These are phyloP conservation scores for Saccharomycopsis vini DNA, from an alignment of 805 yeast species.

Conservation along the genomic window DNA sequence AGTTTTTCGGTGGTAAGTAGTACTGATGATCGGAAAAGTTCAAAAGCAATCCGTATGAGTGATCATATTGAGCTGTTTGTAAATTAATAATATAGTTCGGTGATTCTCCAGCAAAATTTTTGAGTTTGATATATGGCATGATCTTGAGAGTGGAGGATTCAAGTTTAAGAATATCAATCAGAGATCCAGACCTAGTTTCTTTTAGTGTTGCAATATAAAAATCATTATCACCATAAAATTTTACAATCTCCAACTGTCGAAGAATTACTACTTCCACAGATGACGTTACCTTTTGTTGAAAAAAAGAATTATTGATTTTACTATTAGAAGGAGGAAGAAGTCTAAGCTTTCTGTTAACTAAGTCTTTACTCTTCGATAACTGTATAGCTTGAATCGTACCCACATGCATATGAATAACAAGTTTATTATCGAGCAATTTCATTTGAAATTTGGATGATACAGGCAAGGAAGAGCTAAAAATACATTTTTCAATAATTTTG, in stretches of 20 bases:
- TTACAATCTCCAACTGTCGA: neutral
- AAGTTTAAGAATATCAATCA: neutral
- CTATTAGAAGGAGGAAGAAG: neutral
- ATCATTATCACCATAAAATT: neutral
- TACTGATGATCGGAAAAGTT: neutral
- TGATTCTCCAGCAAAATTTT: neutral
- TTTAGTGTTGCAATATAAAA: neutral
- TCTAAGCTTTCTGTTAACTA: neutral
- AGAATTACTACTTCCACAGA: neutral
- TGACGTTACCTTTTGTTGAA: neutral
- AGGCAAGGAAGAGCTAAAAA: conserved; percentile 2
- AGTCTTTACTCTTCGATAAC: neutral
- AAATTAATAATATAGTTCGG: conserved; percentile 4
- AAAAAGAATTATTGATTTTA: neutral
- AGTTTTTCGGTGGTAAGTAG: neutral
- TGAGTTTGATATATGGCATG: too few species aligned
- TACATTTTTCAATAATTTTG: neutral
- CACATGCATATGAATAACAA: conserved; percentile 1
- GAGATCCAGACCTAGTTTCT: neutral
- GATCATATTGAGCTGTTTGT: neutral
- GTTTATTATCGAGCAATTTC: neutral
- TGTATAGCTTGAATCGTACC: neutral
- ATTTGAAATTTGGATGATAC: neutral
- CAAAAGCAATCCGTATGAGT: conserved; percentile 1
- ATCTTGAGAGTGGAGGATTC: neutral